These are phyloP conservation scores for Lasiosphaeris hirsuta DNA, from an alignment of 495 filamentous ascomycete genomes.

Conservation along the genomic window DNA sequence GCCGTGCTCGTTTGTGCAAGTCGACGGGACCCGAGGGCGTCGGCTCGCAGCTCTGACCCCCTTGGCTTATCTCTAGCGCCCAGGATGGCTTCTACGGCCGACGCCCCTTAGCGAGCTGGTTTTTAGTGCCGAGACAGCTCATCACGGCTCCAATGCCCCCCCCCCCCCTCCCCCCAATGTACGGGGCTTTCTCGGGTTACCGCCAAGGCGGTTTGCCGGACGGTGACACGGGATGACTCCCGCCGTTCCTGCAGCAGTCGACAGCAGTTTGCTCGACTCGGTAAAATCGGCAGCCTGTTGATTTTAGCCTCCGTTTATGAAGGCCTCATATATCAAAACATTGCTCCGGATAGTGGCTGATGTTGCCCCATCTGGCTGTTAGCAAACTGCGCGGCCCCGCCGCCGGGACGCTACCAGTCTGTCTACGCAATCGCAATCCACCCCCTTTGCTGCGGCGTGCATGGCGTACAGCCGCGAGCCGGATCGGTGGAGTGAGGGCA, in stretches of 20 bases:
- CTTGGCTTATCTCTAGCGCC: no score
- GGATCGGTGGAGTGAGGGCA: not conserved
- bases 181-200: conserved; percentile 10
- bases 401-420: not conserved
- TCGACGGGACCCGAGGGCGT: no score
- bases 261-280: conserved; percentile 8
- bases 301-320: conserved; percentile 32
- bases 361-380: conserved; percentile 8
- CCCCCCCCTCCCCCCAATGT: no score
- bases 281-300: conserved; percentile 30
- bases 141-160: not conserved
- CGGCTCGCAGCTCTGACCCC: no score
- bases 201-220: conserved; percentile 23
- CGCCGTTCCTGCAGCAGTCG: conserved; percentile 25
- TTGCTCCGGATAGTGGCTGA: conserved; percentile 30
- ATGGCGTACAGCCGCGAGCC: conserved; percentile 21
- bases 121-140: conserved; percentile 22
- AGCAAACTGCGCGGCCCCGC: not conserved
- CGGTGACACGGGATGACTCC: conserved; percentile 15
- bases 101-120: not conserved
- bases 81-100: not conserved
- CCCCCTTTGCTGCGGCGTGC: conserved; percentile 16
- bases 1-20: no score
- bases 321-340: conserved; percentile 9
- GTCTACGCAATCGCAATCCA: not conserved